Evolutionary conservation across 495 filamentous ascomycete genomes (phyloP).

Genomic region (Collariella sp.): DNA sequence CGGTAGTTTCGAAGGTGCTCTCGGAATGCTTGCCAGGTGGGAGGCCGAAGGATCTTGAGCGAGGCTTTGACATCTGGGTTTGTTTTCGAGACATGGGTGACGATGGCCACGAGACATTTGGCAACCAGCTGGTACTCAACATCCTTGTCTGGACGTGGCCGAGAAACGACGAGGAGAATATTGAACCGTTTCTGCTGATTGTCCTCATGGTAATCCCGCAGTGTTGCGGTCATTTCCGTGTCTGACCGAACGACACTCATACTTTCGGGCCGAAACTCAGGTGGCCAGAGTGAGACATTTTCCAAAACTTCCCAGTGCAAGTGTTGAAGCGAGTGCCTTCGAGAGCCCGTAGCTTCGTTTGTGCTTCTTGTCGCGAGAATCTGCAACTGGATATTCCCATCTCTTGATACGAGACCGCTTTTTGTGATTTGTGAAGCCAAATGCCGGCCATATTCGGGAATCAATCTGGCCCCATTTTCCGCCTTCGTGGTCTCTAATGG

Average conservation of each 20-base stretch:
- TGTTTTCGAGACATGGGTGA: neutral
- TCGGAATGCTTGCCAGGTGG: neutral
- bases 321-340: neutral
- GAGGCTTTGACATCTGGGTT: neutral
- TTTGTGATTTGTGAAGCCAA: neutral
- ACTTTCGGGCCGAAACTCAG: neutral
- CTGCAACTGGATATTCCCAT: neutral
- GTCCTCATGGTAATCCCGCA: neutral
- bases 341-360: neutral
- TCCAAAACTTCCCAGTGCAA: slow-evolving; percentile 1
- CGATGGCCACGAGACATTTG: neutral
- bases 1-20: neutral
- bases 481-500: neutral
- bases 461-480: neutral
- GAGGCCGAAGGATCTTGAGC: neutral
- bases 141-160: neutral
- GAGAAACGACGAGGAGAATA: neutral
- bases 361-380: neutral
- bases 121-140: slow-evolving; percentile 1
- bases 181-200: neutral
- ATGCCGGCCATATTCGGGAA: neutral
- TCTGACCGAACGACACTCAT: neutral
- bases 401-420: neutral
- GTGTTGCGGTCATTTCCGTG: neutral
- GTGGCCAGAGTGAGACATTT: neutral